phyloP scores from a whole-genome alignment of 2,329 filamentous ascomycete genomes.

The Biscogniauxia sp. region DNA sequence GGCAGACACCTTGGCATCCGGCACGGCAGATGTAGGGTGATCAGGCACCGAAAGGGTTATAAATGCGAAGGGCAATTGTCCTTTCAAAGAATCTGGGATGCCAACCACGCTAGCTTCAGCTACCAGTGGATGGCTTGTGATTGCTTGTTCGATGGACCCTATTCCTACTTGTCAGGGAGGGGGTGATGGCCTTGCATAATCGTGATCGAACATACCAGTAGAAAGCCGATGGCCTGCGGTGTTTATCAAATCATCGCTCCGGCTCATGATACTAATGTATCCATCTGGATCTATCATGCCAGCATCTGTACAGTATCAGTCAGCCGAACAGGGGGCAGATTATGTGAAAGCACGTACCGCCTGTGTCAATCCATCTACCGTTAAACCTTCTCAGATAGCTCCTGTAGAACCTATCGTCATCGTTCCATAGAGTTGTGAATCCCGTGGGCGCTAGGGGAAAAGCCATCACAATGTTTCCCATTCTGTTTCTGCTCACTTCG shows the following conservation, averaged over 20 bases:
- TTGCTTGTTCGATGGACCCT: conserved; percentile 88
- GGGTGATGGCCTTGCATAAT: not conserved
- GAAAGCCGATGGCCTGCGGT: conserved; percentile 91
- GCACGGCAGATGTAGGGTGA: conserved; percentile 51
- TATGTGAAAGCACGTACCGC: conserved; percentile 36
- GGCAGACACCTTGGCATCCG: conserved; percentile 41
- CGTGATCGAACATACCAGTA: conserved; percentile 60
- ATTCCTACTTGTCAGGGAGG: conserved; percentile 12
- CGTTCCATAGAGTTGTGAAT: conserved; percentile 81
- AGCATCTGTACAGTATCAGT: conserved; percentile 53
- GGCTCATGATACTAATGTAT: conserved; percentile 63
- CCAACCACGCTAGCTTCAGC: conserved; percentile 85
- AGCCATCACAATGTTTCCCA: conserved; percentile 89
- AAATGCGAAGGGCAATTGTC: conserved; percentile 89
- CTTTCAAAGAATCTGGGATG: conserved; percentile 82
- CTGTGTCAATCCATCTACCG: conserved; percentile 85
- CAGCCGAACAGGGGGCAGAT: not conserved
- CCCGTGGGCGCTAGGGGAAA: conserved; percentile 82
- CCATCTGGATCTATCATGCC: conserved; percentile 78
- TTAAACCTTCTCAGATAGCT: conserved; percentile 81
- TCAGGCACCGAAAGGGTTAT: conserved; percentile 53
- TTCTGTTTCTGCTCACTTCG: conserved; percentile 67
- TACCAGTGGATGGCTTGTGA: conserved; percentile 74
- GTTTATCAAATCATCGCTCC: conserved; percentile 85
- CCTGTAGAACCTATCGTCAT: conserved; percentile 81